phyloP scores from a whole-genome alignment of 768 basidiomycete species.

The Rhizopogon vulgaris region DNA sequence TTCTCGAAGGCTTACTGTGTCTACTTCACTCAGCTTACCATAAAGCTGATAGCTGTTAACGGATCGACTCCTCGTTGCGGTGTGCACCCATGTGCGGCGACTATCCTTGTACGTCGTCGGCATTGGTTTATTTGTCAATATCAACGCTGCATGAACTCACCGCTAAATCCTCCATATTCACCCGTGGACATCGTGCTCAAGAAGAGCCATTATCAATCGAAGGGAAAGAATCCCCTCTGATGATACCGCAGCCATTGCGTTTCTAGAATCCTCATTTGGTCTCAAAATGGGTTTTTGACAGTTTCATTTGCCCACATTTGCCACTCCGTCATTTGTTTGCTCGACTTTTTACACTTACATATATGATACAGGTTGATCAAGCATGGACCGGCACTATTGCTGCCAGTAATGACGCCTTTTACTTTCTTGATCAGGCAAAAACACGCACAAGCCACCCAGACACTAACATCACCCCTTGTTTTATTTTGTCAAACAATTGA shows the following conservation, averaged over 20 bases:
- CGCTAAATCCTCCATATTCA: background rate
- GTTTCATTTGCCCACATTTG: background rate
- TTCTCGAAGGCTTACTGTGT: no score
- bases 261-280: background rate
- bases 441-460: background rate
- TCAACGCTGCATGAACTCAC: background rate
- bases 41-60: no score
- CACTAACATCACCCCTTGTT: background rate
- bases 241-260: background rate
- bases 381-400: background rate
- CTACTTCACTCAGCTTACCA: no score
- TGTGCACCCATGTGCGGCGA: no score
- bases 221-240: background rate
- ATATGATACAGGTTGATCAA: background rate
- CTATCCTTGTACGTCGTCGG: no score
- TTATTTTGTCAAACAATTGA: background rate
- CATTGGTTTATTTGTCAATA: no score
- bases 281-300: background rate
- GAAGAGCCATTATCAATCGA: background rate
- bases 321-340: background rate
- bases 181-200: background rate
- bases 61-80: no score
- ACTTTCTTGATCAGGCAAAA: conserved; percentile 1
- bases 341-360: background rate
- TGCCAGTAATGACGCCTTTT: background rate